phyloP scores from a whole-genome alignment of 176 grass and related monocot species.

The Raddia guianensis region DNA sequence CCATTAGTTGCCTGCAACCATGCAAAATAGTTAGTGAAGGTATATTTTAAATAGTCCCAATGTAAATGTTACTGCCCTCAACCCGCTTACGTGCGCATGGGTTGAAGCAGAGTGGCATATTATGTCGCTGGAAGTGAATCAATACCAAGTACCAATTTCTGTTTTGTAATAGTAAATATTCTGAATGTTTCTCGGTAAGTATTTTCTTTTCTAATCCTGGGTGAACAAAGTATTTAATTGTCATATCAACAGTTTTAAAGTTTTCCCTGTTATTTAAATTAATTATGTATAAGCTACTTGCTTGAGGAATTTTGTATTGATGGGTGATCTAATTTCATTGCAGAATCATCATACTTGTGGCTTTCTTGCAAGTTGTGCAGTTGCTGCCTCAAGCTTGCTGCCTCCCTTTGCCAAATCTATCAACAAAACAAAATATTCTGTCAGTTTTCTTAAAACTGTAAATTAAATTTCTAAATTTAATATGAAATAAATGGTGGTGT shows the following conservation, averaged over 20 bases:
- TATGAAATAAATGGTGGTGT: not conserved
- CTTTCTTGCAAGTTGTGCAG: slow-evolving; percentile 78
- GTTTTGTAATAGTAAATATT: not conserved
- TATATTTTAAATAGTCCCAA: not conserved
- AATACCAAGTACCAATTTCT: not conserved
- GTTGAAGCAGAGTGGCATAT: not conserved
- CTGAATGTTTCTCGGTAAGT: not conserved
- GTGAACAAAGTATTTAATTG: not conserved
- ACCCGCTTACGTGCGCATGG: not conserved
- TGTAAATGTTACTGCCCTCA: not conserved
- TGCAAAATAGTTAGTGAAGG: slow-evolving; percentile 22
- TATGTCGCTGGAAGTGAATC: slow-evolving; percentile 5
- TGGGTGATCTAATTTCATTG: slow-evolving; percentile 27
- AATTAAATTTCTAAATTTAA: not conserved
- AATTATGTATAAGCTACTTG: not conserved
- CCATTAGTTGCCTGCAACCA: slow-evolving; percentile 67
- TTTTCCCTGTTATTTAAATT: not conserved
- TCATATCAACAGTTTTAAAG: not conserved
- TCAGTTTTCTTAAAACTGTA: slow-evolving; percentile 27
- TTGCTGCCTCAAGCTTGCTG: slow-evolving; percentile 82
- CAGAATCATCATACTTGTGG: slow-evolving; percentile 66
- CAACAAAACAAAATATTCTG: slow-evolving; percentile 32
- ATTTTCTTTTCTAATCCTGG: not conserved
- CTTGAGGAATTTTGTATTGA: not conserved
- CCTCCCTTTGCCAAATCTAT: slow-evolving; percentile 73